These are phyloP conservation scores for Fusarium musae DNA, from an alignment of 2,329 filamentous ascomycete genomes.

Conservation along the genomic window DNA sequence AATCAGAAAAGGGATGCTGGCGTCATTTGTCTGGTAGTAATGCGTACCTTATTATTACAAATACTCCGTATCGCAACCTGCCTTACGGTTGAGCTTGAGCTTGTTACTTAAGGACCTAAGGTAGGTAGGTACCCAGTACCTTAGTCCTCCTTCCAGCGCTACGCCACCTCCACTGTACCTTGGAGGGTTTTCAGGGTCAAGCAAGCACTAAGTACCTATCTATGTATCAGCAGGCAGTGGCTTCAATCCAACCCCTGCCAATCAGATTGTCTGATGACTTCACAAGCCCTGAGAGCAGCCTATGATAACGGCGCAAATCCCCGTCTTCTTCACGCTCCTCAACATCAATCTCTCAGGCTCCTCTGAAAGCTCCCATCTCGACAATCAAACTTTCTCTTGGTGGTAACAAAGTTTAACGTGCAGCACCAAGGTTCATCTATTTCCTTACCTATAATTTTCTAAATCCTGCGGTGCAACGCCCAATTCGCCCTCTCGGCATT, in stretches of 20 bases:
- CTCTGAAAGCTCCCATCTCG: constrained; percentile 29
- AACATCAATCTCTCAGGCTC: constrained; percentile 20
- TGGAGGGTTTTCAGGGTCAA: not conserved
- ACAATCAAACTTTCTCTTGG: constrained; percentile 27
- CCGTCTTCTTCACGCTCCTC: constrained; percentile 11
- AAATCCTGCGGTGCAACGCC: not conserved
- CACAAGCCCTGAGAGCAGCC: constrained; percentile 32
- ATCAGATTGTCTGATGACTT: constrained; percentile 27
- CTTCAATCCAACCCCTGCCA: constrained; percentile 14
- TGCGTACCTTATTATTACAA: too few species aligned
- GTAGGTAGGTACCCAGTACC: too few species aligned
- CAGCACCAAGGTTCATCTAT: not conserved
- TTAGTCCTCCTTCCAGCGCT: not conserved
- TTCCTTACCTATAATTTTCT: not conserved
- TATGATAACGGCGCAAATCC: constrained; percentile 33
- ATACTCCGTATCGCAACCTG: not conserved
- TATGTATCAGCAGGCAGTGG: constrained; percentile 1
- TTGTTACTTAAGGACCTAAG: too few species aligned
- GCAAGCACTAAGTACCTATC: not conserved
- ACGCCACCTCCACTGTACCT: not conserved
- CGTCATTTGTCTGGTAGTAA: constrained; percentile 6
- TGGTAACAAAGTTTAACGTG: not conserved
- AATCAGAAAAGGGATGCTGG: not conserved
- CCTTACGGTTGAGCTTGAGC: constrained; percentile 8
- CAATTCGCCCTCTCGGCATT: not conserved